These are phyloP conservation scores for Fusarium sp. DNA, from an alignment of 2,329 filamentous ascomycete genomes.

Conservation along the genomic window DNA sequence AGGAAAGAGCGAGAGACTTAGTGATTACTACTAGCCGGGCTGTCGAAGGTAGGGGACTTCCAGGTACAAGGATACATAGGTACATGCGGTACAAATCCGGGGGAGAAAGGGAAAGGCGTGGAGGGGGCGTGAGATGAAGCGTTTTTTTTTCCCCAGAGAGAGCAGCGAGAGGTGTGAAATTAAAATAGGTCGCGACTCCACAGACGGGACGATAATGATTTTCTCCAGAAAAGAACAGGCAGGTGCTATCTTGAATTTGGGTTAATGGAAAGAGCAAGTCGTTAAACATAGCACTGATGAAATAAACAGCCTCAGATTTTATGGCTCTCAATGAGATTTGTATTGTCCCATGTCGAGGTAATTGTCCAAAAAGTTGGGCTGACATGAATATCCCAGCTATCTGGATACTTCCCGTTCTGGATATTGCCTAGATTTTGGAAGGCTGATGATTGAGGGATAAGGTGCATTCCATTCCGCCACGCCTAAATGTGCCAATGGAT, in stretches of 20 bases:
- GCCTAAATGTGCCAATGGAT: not conserved
- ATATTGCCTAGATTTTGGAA: not conserved
- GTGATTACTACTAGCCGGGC: constrained; percentile 42
- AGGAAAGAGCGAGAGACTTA: constrained; percentile 38
- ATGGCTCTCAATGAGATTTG: not conserved
- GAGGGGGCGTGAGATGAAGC: constrained; percentile 34
- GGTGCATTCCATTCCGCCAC: constrained; percentile 7
- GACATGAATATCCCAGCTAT: constrained; percentile 4
- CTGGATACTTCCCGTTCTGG: constrained; percentile 21
- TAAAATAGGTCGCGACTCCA: constrained; percentile 13
- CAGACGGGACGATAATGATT: constrained; percentile 36
- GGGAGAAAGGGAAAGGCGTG: constrained; percentile 38
- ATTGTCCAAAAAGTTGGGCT: not conserved
- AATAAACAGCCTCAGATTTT: not conserved
- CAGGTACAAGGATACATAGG: constrained; percentile 41
- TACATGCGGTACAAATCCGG: constrained; percentile 43
- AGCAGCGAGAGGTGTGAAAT: constrained; percentile 15
- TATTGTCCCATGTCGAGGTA: not conserved
- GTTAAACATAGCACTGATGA: not conserved
- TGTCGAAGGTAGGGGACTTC: constrained; percentile 31
- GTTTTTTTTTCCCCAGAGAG: not conserved
- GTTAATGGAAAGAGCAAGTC: not conserved
- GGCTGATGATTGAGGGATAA: constrained; percentile 7
- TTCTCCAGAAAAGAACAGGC: constrained; percentile 10
- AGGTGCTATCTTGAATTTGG: constrained; percentile 4